Evolutionary conservation across 768 basidiomycete genomes (phyloP).

Genomic region (Leccinum uliginosum): DNA sequence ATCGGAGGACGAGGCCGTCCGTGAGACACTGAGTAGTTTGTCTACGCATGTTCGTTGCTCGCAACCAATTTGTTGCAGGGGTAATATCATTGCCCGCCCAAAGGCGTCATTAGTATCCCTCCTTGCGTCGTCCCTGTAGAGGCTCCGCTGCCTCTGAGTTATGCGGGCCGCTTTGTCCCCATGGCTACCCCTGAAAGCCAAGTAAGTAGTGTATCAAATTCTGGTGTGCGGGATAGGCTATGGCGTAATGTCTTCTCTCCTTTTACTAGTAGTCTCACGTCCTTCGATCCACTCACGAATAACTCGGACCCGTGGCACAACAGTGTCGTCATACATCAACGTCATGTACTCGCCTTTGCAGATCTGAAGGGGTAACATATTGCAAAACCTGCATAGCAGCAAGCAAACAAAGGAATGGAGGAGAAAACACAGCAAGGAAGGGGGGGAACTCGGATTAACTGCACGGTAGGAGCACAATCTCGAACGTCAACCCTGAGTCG

Average conservation of each 20-base stretch:
- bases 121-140: constrained; percentile 22
- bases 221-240: constrained; percentile 47
- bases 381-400: constrained; percentile 29
- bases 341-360: not conserved
- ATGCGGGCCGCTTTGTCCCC: constrained; percentile 54
- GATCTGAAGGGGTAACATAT: not conserved
- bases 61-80: not conserved
- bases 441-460: constrained; percentile 49
- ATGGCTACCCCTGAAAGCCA: constrained; percentile 39
- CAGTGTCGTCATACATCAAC: not conserved
- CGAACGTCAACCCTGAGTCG: constrained; percentile 49
- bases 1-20: not conserved
- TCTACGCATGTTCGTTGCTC: not conserved
- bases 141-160: constrained; percentile 56
- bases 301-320: not conserved
- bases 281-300: not conserved
- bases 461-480: constrained; percentile 61
- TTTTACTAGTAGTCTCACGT: not conserved
- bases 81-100: constrained; percentile 30
- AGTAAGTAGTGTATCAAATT: constrained; percentile 41
- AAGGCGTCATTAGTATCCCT: constrained; percentile 37
- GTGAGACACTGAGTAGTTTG: not conserved
- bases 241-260: constrained; percentile 24
- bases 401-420: constrained; percentile 47
- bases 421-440: constrained; percentile 30